Evolutionary conservation across 495 filamentous ascomycete species (phyloP).

Genomic region (Annulohypoxylon bovei): DNA sequence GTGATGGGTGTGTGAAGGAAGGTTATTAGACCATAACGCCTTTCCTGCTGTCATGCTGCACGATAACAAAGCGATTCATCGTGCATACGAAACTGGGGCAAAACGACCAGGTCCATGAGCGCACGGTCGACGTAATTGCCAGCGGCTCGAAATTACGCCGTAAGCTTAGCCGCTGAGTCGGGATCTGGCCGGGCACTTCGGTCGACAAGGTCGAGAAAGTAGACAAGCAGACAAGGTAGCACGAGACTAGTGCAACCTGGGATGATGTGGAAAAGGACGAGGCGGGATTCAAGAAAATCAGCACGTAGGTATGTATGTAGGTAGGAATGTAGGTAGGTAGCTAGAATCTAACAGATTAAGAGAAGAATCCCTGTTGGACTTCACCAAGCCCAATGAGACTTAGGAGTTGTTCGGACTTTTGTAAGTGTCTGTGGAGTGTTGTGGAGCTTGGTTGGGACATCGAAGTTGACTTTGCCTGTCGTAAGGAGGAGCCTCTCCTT

Average conservation of each 20-base stretch:
- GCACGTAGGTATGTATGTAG: not conserved
- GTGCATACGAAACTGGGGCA: constrained; percentile 40
- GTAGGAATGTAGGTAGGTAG: not conserved
- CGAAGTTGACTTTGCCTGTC: constrained; percentile 17
- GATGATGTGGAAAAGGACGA: constrained; percentile 21
- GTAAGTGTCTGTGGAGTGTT: constrained; percentile 31
- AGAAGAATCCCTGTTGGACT: constrained; percentile 23
- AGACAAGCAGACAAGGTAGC: constrained; percentile 22
- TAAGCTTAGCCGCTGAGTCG: constrained; percentile 41
- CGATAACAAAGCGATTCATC: constrained; percentile 33
- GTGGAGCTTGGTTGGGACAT: constrained; percentile 36
- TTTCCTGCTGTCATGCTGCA: constrained; percentile 36
- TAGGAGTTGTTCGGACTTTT: constrained; percentile 32
- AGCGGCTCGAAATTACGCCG: constrained; percentile 38
- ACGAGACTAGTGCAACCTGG: constrained; percentile 16
- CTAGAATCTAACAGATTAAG: constrained; percentile 24
- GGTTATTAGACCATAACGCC: constrained; percentile 16
- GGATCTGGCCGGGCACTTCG: constrained; percentile 30
- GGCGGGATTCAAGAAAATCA: constrained; percentile 26
- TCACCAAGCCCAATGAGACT: constrained; percentile 31
- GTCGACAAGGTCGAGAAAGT: constrained; percentile 26
- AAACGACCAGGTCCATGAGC: constrained; percentile 17
- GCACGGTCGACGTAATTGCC: constrained; percentile 22
- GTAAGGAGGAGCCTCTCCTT: not conserved
- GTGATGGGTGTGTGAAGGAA: not conserved